phyloP scores from a whole-genome alignment of 441 rosid genomes.

The Mallotus repandus region DNA sequence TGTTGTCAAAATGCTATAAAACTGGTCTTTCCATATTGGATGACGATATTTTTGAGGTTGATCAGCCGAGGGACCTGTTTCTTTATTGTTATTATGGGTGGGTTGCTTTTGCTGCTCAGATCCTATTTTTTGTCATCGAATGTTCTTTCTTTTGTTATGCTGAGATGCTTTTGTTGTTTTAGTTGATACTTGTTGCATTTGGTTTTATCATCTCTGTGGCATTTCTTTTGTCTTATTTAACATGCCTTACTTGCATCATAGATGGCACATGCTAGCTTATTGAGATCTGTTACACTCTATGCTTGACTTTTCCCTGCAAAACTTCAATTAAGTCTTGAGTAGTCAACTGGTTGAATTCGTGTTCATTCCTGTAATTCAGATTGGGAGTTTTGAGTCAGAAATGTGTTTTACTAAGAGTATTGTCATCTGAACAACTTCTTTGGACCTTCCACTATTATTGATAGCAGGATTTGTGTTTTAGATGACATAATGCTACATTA shows the following conservation, averaged over 20 bases:
- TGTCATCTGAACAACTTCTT: neutral
- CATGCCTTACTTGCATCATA: neutral
- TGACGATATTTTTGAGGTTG: slow-evolving; percentile 86
- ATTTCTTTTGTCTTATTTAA: neutral
- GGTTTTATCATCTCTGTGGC: no score
- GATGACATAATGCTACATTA: neutral
- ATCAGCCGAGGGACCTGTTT: slow-evolving; percentile 83
- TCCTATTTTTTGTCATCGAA: neutral
- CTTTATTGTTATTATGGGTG: slow-evolving; percentile 95
- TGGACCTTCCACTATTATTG: neutral
- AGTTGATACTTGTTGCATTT: neutral
- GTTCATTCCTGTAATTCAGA: no score
- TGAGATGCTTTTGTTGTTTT: neutral
- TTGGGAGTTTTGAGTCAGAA: neutral
- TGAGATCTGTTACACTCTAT: neutral
- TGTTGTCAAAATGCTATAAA: slow-evolving; percentile 72
- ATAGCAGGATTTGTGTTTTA: neutral
- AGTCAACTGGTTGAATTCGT: no score
- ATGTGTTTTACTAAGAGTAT: neutral
- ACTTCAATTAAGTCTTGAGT: no score
- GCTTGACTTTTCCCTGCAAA: no score
- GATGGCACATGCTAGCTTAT: neutral
- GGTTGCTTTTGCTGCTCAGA: slow-evolving; percentile 31
- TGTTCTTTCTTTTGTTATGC: slow-evolving; percentile 8
- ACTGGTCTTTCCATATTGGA: slow-evolving; percentile 71